These are phyloP conservation scores for Meyerozyma athensensis DNA, from an alignment of 1,139 yeast genomes.

Conservation along the genomic window DNA sequence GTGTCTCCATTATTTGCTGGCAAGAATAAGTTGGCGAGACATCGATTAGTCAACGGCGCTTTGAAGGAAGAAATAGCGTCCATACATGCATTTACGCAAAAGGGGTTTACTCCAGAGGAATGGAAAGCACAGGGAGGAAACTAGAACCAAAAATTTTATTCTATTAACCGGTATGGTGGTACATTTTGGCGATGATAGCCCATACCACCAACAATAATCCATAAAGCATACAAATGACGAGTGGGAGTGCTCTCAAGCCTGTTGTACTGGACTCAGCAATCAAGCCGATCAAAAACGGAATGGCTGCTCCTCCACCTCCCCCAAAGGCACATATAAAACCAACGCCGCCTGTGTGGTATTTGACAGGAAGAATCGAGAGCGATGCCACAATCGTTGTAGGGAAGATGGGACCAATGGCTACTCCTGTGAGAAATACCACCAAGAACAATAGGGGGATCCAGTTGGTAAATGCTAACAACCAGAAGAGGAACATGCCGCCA, in stretches of 20 bases:
- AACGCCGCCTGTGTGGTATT: slow-evolving; percentile 61
- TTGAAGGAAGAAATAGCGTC: slow-evolving; percentile 76
- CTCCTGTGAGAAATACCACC: slow-evolving; percentile 53
- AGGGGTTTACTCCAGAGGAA: slow-evolving; percentile 70
- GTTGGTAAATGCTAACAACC: slow-evolving; percentile 20
- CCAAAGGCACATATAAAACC: slow-evolving; percentile 79
- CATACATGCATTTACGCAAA: slow-evolving; percentile 94
- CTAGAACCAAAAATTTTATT: slow-evolving; percentile 4
- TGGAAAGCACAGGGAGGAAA: slow-evolving; percentile 50
- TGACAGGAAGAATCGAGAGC: slow-evolving; percentile 56
- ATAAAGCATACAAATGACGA: slow-evolving; percentile 25
- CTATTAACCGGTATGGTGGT: slow-evolving; percentile 11
- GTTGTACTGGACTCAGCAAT: slow-evolving; percentile 31
- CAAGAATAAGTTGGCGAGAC: slow-evolving; percentile 81
- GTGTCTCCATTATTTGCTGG: slow-evolving; percentile 54
- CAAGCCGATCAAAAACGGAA: slow-evolving; percentile 61
- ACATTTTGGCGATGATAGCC: slow-evolving; percentile 20
- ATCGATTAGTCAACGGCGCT: slow-evolving; percentile 75
- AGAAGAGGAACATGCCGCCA: slow-evolving; percentile 28
- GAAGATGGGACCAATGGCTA: slow-evolving; percentile 74
- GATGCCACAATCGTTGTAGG: slow-evolving; percentile 71
- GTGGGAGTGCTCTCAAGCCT: slow-evolving; percentile 29
- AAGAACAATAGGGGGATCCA: slow-evolving; percentile 23
- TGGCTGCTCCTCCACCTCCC: slow-evolving; percentile 72
- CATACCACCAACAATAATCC: slow-evolving; percentile 24